Conservation (phyloP, 2,329 filamentous ascomycete genomes). For the Ophiostoma fasciatum region DNA sequence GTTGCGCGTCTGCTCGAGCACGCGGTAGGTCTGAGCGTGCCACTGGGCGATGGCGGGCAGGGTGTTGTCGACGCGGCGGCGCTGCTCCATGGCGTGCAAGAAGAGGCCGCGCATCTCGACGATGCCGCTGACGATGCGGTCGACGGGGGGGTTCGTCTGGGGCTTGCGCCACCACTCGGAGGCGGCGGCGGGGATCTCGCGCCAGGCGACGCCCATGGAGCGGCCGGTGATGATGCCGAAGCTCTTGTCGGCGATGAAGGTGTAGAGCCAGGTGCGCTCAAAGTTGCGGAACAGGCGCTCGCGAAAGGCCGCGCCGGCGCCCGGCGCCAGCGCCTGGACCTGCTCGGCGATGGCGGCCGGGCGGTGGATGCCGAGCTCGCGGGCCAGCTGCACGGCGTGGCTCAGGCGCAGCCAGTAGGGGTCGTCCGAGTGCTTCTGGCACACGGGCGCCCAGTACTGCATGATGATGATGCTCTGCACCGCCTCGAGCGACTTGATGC, state of each 20-base stretch:
- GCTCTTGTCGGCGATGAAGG: slow-evolving; percentile 12
- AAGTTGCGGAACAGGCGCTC: slow-evolving; percentile 12
- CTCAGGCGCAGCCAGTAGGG: slow-evolving; percentile 15
- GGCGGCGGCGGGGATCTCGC: slow-evolving; percentile 8
- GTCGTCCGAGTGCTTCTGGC: slow-evolving; percentile 12
- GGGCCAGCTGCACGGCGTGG: slow-evolving; percentile 14
- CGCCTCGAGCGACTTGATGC: slow-evolving; percentile 14
- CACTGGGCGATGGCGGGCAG: slow-evolving; percentile 10
- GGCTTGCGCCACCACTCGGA: slow-evolving; percentile 12
- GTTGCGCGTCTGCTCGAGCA: slow-evolving; percentile 10
- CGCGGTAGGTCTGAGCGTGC: slow-evolving; percentile 10
- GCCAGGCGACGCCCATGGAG: slow-evolving; percentile 10
- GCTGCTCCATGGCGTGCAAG: slow-evolving; percentile 10
- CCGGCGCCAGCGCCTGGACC: slow-evolving; percentile 8
- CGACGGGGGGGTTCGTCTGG: slow-evolving; percentile 10
- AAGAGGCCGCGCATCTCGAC: slow-evolving; percentile 13
- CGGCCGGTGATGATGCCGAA: slow-evolving; percentile 12
- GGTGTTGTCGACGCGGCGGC: slow-evolving; percentile 11
- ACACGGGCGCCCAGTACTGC: slow-evolving; percentile 15
- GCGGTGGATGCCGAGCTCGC: slow-evolving; percentile 14
- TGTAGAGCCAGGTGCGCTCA: slow-evolving; percentile 12
- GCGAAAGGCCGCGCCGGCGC: slow-evolving; percentile 5
- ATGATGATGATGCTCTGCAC: slow-evolving; percentile 15
- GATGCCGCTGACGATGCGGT: slow-evolving; percentile 14
- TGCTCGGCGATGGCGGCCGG: slow-evolving; percentile 11